Base-by-base conservation (phyloP, 2,329 filamentous ascomycete genomes). In the Hypoxylon sp. region DNA sequence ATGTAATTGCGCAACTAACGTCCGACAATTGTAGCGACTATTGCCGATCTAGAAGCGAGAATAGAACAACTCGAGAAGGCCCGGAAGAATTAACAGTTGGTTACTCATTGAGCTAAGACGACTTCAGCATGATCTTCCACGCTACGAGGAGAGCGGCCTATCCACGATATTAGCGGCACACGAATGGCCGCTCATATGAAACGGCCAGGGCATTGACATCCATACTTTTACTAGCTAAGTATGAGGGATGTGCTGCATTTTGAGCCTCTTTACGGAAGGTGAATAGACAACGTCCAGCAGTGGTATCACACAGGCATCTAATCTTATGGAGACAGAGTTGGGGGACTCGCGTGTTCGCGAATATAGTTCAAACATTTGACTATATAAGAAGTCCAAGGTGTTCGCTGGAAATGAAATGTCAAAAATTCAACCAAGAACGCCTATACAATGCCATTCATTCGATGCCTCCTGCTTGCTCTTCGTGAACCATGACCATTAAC, bases 61-160 rank as follows among this genome's bases (percentile, higher is more conserved):
- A 75, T 76, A 74, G 69, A 73, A 21, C 58, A 73, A 36, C 74
- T 77, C n/a, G 75, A 76, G 59, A 70, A 75, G 51, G 71, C 69
- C 17, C 70, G 63, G 53, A 70, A 70, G 48, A 58, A 55, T 13
- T 70, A 49, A 67, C 23, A 17, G 19, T 11, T 2, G 2, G 10
- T 34, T 13, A 11, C 4, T 23, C 25, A 4, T 14, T 2, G 32
- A 23, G 34, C 28, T 25, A 19, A 19, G 36, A 11, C 2, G 3
- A n/a, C n/a, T n/a, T n/a, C n/a, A 19, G 28, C 46, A 25, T 30
- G 56, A 19, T 9, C 48, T 30, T 6, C 32, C 30, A 10, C 13
- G 23, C 32, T 53, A n/a, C n/a, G 23, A 48, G 17, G 17, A 30
- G 38, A 36, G 23, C 25, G 19, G 6, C n/a, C 10, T 25, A 34